A percentile compares a stretch with the other conserved stretches of the same genome.
phyloP scores from a whole-genome alignment of 2,329 filamentous ascomycete species.

The Clarireedia homoeocarpa region DNA sequence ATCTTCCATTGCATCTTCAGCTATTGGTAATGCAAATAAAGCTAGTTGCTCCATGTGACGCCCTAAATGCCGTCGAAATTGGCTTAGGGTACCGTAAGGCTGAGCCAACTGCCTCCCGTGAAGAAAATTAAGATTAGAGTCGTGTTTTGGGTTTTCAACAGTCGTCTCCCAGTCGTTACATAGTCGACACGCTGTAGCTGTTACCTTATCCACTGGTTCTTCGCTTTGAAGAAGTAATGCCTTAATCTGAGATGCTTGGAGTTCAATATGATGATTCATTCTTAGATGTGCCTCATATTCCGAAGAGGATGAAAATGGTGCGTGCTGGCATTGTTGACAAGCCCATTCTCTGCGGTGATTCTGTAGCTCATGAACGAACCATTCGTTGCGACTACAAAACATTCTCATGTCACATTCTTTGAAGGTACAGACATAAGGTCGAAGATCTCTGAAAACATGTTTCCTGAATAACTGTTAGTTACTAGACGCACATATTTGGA shows the following conservation, averaged over 20 bases:
- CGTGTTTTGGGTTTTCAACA: constrained; percentile 10
- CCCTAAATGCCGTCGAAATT: constrained; percentile 20
- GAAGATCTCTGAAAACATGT: constrained; percentile 30
- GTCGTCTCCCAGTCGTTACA: constrained; percentile 27
- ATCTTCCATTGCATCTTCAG: neutral
- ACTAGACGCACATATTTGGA: too few relatives aligned
- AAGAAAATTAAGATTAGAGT: constrained; percentile 8
- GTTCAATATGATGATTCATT: constrained; percentile 7
- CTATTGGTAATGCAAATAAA: constrained; percentile 17
- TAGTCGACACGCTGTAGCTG: constrained; percentile 24
- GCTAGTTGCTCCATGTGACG: constrained; percentile 21
- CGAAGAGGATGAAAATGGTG: constrained; percentile 6
- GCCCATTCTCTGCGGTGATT: constrained; percentile 24
- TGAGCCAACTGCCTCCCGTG: constrained; percentile 6
- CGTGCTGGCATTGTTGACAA: constrained; percentile 20
- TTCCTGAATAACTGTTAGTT: constrained; percentile 6
- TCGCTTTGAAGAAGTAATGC: constrained; percentile 21
- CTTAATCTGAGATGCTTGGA: constrained; percentile 12
- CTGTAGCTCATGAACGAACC: constrained; percentile 30
- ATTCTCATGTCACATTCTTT: constrained; percentile 25
- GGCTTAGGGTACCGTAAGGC: constrained; percentile 11
- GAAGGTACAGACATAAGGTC: constrained; percentile 31
- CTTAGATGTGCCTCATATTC: constrained; percentile 14
- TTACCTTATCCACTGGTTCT: constrained; percentile 18
- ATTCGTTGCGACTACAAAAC: constrained; percentile 26